Evolutionary conservation across 805 yeast genomes (phyloP).

Genomic region (Starmerella khaoyaiensis): DNA sequence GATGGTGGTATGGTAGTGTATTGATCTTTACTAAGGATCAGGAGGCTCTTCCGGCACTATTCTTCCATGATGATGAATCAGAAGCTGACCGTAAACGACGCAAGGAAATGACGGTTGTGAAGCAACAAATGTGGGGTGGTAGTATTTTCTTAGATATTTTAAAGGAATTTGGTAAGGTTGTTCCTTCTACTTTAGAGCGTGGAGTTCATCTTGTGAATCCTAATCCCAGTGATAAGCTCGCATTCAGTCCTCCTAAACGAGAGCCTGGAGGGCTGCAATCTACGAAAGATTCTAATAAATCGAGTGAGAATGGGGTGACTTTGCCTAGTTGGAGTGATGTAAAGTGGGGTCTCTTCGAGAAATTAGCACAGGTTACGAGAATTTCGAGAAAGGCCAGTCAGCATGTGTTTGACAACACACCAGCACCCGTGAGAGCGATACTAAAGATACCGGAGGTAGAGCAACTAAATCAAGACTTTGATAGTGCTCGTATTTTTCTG

Average conservation of each 20-base stretch:
- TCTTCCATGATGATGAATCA: slow-evolving; percentile 83
- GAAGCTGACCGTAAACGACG: slow-evolving; percentile 46
- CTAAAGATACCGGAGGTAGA: slow-evolving; percentile 68
- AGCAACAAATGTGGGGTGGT: slow-evolving; percentile 67
- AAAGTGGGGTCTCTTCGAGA: slow-evolving; percentile 76
- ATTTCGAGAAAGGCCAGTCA: slow-evolving; percentile 51
- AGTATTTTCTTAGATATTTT: slow-evolving; percentile 52
- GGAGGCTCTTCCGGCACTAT: slow-evolving; percentile 64
- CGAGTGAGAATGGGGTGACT: background rate
- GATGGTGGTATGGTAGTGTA: slow-evolving; percentile 88
- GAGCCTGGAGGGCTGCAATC: too few relatives aligned
- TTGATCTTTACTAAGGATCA: slow-evolving; percentile 51
- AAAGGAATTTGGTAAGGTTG: slow-evolving; percentile 44
- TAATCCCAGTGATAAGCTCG: slow-evolving; percentile 46
- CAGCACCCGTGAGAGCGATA: slow-evolving; percentile 43
- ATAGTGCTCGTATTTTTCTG: slow-evolving; percentile 76
- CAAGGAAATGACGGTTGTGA: slow-evolving; percentile 30
- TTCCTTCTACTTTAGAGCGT: slow-evolving; percentile 57
- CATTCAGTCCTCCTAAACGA: slow-evolving; percentile 38
- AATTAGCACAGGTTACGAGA: slow-evolving; percentile 65
- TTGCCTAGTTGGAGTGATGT: slow-evolving; percentile 42
- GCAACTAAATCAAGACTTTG: slow-evolving; percentile 77
- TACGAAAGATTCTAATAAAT: slow-evolving; percentile 12
- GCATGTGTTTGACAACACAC: slow-evolving; percentile 44
- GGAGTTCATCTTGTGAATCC: slow-evolving; percentile 71